Percentiles rank a stretch among this genome's conserved stretches.
phyloP scores from a whole-genome alignment of 2,329 filamentous ascomycete species.

The Fusarium sp. region DNA sequence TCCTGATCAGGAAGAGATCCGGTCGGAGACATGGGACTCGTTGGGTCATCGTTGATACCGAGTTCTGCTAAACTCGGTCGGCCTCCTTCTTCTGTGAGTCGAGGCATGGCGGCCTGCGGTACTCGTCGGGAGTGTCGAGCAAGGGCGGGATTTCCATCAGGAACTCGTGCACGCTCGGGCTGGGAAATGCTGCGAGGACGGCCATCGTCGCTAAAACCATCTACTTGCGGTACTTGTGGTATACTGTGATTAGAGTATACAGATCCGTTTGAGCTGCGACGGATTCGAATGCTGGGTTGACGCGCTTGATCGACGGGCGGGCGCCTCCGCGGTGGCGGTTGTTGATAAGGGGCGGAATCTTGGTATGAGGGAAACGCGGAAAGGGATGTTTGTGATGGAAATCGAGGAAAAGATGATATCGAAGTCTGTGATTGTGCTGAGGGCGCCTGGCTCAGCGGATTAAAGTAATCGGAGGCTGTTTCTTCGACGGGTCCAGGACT shows the following conservation, averaged over 20 bases:
- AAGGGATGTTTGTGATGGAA: constrained; percentile 34
- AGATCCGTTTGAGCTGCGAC: constrained; percentile 46
- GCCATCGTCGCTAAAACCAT: constrained; percentile 30
- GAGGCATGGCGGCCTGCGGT: constrained; percentile 56
- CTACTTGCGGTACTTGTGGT: constrained; percentile 9
- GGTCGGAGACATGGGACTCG: constrained; percentile 45
- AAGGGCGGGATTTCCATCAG: constrained; percentile 33
- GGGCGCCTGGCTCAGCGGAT: constrained; percentile 39
- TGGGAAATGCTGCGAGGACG: constrained; percentile 57
- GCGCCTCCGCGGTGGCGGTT: constrained; percentile 26
- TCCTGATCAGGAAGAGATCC: constrained; percentile 49
- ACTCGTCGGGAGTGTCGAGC: constrained; percentile 52
- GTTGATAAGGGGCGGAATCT: constrained; percentile 1
- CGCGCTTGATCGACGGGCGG: constrained; percentile 38
- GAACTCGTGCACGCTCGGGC: constrained; percentile 48
- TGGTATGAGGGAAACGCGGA: constrained; percentile 32
- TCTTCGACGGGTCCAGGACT: constrained; percentile 44
- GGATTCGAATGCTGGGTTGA: constrained; percentile 48
- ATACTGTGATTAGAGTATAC: constrained; percentile 35
- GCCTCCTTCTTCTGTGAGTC: constrained; percentile 58
- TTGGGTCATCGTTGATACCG: constrained; percentile 37
- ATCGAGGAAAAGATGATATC: constrained; percentile 24
- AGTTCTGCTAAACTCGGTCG: constrained; percentile 57
- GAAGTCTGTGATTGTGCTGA: constrained; percentile 47
- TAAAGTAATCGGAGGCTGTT: constrained; percentile 46